These are phyloP conservation scores for Myrmaecium sp. DNA, from an alignment of 2,329 filamentous ascomycete species.

Conservation along the genomic window DNA sequence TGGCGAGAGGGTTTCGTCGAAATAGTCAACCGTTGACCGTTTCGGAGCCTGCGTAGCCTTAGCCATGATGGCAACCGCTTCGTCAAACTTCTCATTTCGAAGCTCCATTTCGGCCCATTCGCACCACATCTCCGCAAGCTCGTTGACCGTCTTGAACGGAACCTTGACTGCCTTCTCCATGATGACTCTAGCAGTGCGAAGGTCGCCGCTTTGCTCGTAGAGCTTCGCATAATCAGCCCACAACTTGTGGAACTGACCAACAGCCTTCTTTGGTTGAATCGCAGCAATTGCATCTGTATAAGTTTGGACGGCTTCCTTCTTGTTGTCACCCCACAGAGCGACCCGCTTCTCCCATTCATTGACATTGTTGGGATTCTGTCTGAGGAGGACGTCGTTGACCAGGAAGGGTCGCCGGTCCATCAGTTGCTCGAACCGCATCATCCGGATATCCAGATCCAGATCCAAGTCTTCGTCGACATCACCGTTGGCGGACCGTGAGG, in stretches of 20 bases:
- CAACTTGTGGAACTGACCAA: conserved; percentile 82
- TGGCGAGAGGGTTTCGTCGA: conserved; percentile 82
- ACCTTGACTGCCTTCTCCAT: conserved; percentile 98
- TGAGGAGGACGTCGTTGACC: conserved; percentile 83
- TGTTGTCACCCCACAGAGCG: conserved; percentile 89
- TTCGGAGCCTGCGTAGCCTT: conserved; percentile 97
- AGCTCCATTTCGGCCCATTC: conserved; percentile 99
- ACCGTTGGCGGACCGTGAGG: conserved; percentile 61
- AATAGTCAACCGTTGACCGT: conserved; percentile 96
- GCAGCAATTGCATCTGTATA: conserved; percentile 89
- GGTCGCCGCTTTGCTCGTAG: conserved; percentile 75
- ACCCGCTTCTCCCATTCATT: conserved; percentile 95
- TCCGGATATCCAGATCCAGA: conserved; percentile 85
- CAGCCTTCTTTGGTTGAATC: conserved; percentile 84
- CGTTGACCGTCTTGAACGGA: conserved; percentile 91
- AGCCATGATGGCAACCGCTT: conserved; percentile 87
- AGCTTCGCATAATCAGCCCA: conserved; percentile 97
- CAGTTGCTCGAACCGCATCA: conserved; percentile 94
- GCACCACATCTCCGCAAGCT: conserved; percentile 96
- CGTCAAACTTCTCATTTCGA: conserved; percentile 87
- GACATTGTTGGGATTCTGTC: conserved; percentile 93
- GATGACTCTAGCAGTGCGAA: conserved; percentile 74
- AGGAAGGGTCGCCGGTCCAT: conserved; percentile 96
- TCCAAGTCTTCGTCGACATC: conserved; percentile 68
- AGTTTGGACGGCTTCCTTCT: conserved; percentile 76